Base-by-base conservation (phyloP, 2,329 filamentous ascomycete genomes). In the Harringtonia lauricola region DNA sequence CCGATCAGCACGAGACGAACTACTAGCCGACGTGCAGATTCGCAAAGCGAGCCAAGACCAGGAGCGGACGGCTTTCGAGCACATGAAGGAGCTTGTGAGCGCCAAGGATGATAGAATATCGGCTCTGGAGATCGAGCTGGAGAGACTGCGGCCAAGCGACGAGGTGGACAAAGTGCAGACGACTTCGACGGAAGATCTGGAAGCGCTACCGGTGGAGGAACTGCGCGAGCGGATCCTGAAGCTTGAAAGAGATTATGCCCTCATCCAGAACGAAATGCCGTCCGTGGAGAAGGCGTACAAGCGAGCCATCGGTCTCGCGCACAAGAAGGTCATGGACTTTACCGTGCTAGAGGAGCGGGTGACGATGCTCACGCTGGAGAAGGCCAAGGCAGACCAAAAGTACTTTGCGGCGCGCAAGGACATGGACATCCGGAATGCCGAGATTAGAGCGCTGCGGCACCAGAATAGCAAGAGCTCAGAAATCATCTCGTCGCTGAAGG, bases 381-480 rank as follows among this genome's bases (percentile, higher is more conserved):
- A 98, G 67, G 81, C 83, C 51, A 96, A 95, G 63, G 90, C 90
- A 1, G 92, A 98, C 57, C 90, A 96, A 58, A 96, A 96, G 63
- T 98, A 94, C 59, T 96, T 96, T 61, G 86, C 86, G 1, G 87
- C 89, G 9, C 88, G 94, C 71, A 95, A 95, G 59, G 83, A 89
- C 53, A 94, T 90, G 57, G 90, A 96, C 56, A 81, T 84, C 36
- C 76, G 87, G 41, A 83, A 88, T 46, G 72, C 76, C 46, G 90
- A 96, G 63, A 81, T 94, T 38, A 75, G 85, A 52, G 76, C 81
- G 4, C 67, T 95, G 46, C 80, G 87, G 48, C 72, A 79, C 49
- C 89, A 96, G 60, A 94, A 90, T 57, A 73, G 77, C 39, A 94
- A 94, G 64, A 94, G 86, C 45, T 88, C 87, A 0, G 92, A 96